These are phyloP conservation scores for Picochlorum sp. DNA, from an alignment of 139 green algal genomes.

Conservation along the genomic window DNA sequence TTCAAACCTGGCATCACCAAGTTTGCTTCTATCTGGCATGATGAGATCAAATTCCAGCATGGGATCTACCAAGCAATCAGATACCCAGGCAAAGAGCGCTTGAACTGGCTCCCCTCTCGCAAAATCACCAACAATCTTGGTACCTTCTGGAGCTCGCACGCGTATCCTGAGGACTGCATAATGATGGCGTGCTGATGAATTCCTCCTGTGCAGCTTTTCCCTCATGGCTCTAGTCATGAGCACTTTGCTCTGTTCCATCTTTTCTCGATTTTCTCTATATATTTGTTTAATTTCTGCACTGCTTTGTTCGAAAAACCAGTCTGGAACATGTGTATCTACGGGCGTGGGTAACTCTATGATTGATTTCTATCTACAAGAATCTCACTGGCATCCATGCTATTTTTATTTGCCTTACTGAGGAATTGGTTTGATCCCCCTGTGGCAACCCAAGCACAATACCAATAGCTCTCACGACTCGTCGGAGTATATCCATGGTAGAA, in stretches of 20 bases:
- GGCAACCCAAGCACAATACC: not conserved
- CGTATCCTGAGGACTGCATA: conserved; percentile 27
- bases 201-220: conserved; percentile 24
- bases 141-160: conserved; percentile 58
- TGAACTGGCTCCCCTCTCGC: conserved; percentile 38
- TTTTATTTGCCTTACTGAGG: no score
- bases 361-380: not conserved
- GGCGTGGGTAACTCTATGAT: conserved; percentile 49
- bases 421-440: not conserved
- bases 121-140: conserved; percentile 62
- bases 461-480: not conserved
- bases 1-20: not conserved
- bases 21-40: conserved; percentile 30
- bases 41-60: conserved; percentile 53
- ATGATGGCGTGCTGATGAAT: not conserved
- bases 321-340: conserved; percentile 41
- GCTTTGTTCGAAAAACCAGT: conserved; percentile 66
- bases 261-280: conserved; percentile 28
- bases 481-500: no score
- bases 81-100: conserved; percentile 57
- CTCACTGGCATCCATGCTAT: not conserved
- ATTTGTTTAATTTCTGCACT: conserved; percentile 51
- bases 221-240: conserved; percentile 46
- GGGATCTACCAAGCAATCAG: conserved; percentile 42
- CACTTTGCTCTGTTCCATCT: conserved; percentile 29